Evolutionary conservation across 768 basidiomycete species (phyloP).

Genomic region (Russula ochroleuca): DNA sequence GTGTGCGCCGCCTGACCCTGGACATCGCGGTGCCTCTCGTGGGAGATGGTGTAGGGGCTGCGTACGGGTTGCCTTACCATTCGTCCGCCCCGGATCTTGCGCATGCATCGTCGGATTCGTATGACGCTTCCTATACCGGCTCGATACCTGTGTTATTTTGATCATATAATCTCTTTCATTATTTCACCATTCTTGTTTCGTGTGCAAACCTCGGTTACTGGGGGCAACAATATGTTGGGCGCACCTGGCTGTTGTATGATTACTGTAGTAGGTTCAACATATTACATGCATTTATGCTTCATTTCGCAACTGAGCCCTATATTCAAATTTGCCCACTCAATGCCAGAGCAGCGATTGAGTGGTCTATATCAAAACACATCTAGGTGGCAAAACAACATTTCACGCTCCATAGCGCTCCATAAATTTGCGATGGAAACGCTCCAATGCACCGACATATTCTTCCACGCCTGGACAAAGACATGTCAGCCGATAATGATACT

Average conservation of each 20-base stretch:
- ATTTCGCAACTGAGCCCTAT: neutral
- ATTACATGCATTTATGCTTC: constrained; percentile 11
- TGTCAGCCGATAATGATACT: constrained; percentile 89
- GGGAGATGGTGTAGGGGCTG: constrained; percentile 2
- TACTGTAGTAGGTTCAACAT: constrained; percentile 10
- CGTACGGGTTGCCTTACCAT: constrained; percentile 11
- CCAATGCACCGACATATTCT: constrained; percentile 83
- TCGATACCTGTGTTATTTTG: constrained; percentile 22
- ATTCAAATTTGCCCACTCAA: neutral
- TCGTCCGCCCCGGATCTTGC: constrained; percentile 14
- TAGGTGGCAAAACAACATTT: neutral
- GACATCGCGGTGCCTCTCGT: constrained; percentile 7
- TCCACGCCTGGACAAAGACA: constrained; percentile 94
- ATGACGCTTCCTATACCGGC: constrained; percentile 17
- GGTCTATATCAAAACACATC: neutral
- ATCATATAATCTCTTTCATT: constrained; percentile 12
- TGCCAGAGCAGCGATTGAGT: no score
- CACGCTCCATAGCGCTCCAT: constrained; percentile 44
- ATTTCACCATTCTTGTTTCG: constrained; percentile 19
- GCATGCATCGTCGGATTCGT: constrained; percentile 16
- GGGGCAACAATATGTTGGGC: no score
- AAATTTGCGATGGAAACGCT: constrained; percentile 65
- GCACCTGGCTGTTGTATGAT: constrained; percentile 21
- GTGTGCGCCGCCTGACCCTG: constrained; percentile 13
- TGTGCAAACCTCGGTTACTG: constrained; percentile 6